A percentile compares a stretch with the other conserved stretches of the same genome.
Evolutionary conservation across 2,329 filamentous ascomycete genomes (phyloP).

Genomic region (Cladosporium sp.): DNA sequence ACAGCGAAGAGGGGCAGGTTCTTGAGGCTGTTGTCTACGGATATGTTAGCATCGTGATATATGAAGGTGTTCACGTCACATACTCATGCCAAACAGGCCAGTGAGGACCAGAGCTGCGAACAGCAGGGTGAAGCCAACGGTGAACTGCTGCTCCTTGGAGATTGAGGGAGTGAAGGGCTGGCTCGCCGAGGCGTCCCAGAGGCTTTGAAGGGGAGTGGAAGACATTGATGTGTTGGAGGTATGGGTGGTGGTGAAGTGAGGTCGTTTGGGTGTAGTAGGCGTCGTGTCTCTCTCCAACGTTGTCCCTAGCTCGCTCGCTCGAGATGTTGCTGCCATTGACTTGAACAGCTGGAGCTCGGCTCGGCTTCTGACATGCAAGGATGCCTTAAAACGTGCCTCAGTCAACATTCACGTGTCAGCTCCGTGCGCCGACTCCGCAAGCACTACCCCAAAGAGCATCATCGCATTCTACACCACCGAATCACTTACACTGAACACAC

Average conservation of each 20-base stretch:
- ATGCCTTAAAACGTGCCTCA: not conserved
- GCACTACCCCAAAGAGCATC: constrained; percentile 14
- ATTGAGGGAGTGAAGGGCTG: constrained; percentile 80
- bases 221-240: constrained; percentile 55
- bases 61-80: constrained; percentile 26
- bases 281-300: not conserved
- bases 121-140: constrained; percentile 75
- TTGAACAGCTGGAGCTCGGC: constrained; percentile 17
- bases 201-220: constrained; percentile 74
- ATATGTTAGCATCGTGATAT: constrained; percentile 26
- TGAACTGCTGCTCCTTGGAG: constrained; percentile 81
- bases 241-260: not conserved
- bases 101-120: constrained; percentile 69
- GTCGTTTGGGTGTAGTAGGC: not conserved
- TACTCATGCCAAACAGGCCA: constrained; percentile 85
- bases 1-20: constrained; percentile 78
- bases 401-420: constrained; percentile 11
- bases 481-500: not conserved
- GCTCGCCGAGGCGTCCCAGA: constrained; percentile 91
- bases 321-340: constrained; percentile 13
- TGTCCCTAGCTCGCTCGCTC: not conserved
- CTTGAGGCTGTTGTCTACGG: constrained; percentile 74
- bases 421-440: constrained; percentile 13
- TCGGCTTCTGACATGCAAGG: constrained; percentile 10
- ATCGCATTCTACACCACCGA: not conserved